A percentile compares a stretch with the other conserved stretches of the same genome.
phyloP scores from a whole-genome alignment of 306 rosid genomes.

The Rosa chinensis region DNA sequence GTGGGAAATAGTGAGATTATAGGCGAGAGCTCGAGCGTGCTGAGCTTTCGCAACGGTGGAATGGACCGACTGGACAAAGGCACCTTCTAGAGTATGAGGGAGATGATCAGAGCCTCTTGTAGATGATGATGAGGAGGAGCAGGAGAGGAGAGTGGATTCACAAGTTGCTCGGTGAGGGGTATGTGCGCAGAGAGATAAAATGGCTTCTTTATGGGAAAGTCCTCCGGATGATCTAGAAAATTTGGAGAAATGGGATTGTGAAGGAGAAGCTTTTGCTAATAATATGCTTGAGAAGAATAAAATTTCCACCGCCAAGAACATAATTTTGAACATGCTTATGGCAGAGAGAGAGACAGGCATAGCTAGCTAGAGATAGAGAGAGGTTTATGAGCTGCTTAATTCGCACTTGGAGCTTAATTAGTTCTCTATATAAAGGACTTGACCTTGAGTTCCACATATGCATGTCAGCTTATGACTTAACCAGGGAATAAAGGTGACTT shows the following conservation, averaged over 20 bases:
- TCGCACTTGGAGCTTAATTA: constrained; percentile 5
- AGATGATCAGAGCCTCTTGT: background rate
- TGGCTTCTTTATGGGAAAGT: constrained; percentile 2
- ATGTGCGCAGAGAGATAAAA: constrained; percentile 20
- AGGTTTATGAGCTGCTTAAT: background rate
- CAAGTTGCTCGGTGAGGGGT: constrained; percentile 24
- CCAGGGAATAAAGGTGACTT: constrained; percentile 2
- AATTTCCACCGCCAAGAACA: background rate
- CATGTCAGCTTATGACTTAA: constrained; percentile 6
- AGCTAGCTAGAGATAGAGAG: background rate
- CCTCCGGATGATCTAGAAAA: constrained; percentile 4
- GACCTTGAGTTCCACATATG: background rate
- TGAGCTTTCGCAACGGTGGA: constrained; percentile 20
- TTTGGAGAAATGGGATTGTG: constrained; percentile 28
- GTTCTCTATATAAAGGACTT: background rate
- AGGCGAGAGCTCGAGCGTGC: constrained; percentile 27
- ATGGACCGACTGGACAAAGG: constrained; percentile 25
- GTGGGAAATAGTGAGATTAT: constrained; percentile 16
- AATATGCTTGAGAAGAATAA: background rate
- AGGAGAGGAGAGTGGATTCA: constrained; percentile 16
- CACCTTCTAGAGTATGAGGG: constrained; percentile 8
- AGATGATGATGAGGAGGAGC: background rate
- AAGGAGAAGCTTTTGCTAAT: constrained; percentile 12
- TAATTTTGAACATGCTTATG: background rate
- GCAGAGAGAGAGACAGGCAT: background rate